phyloP scores from a whole-genome alignment of 768 basidiomycete genomes.

The Mycena latifolia region DNA sequence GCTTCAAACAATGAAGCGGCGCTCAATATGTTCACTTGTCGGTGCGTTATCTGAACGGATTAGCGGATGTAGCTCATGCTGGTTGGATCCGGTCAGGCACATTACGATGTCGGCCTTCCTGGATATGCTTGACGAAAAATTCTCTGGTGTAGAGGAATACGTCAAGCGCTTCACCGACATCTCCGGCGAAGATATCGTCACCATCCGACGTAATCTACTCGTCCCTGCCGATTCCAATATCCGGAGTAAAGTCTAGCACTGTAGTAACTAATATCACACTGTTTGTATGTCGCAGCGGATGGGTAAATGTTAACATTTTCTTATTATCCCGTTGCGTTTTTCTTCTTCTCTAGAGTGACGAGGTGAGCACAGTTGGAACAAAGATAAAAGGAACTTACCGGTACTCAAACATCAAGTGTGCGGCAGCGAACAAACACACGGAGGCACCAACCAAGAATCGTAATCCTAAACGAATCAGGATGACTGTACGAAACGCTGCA shows the following conservation, averaged over 20 bases:
- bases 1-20: constrained; percentile 80
- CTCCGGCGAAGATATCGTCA: constrained; percentile 70
- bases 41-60: constrained; percentile 55
- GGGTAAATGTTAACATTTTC: constrained; percentile 28
- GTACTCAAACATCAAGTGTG: neutral
- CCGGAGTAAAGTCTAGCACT: constrained; percentile 26
- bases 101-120: constrained; percentile 86
- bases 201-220: constrained; percentile 70
- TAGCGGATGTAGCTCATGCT: constrained; percentile 18
- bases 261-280: constrained; percentile 1
- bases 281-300: neutral
- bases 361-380: neutral
- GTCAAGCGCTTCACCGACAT: constrained; percentile 67
- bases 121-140: constrained; percentile 68
- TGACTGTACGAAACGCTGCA: neutral
- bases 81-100: constrained; percentile 47
- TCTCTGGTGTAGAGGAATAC: constrained; percentile 78
- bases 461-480: neutral
- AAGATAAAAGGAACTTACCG: neutral
- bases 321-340: constrained; percentile 34
- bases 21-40: constrained; percentile 86
- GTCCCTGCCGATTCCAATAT: constrained; percentile 39
- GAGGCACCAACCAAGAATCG: neutral
- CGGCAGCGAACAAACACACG: neutral
- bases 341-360: constrained; percentile 27